These are phyloP conservation scores for Alternaria arbusti DNA, from an alignment of 2,329 filamentous ascomycete genomes.

Conservation along the genomic window DNA sequence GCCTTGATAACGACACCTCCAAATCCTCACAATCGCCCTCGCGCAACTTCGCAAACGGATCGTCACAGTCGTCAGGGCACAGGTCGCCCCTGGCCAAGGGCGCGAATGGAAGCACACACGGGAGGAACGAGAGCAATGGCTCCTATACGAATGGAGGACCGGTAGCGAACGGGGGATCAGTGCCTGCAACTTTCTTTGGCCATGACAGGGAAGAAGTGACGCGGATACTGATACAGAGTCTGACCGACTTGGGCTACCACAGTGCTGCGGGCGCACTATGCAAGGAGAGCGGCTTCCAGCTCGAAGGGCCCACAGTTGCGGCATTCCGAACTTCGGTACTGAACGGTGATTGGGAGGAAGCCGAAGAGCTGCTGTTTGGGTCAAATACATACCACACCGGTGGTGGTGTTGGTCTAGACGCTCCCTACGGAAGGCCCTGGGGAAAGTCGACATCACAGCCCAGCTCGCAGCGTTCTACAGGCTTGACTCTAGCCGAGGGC, in stretches of 20 bases:
- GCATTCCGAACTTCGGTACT: conserved; percentile 83
- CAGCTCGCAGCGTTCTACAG: conserved; percentile 51
- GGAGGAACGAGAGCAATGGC: conserved; percentile 52
- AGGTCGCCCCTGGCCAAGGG: conserved; percentile 44
- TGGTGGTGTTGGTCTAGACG: conserved; percentile 49
- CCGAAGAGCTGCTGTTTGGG: conserved; percentile 80
- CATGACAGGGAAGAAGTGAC: conserved; percentile 94
- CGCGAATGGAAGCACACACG: conserved; percentile 51
- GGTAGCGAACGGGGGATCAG: conserved; percentile 36
- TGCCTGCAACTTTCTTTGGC: conserved; percentile 70
- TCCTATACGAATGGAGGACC: conserved; percentile 51
- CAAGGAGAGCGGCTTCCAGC: conserved; percentile 81
- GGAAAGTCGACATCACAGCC: conserved; percentile 35
- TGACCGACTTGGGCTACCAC: conserved; percentile 87
- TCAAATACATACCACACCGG: conserved; percentile 53
- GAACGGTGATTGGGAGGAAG: conserved; percentile 79
- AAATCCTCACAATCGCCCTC: conserved; percentile 46
- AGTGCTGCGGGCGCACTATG: conserved; percentile 76
- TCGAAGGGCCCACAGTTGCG: conserved; percentile 87
- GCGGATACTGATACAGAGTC: conserved; percentile 86
- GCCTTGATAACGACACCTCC: conserved; percentile 52
- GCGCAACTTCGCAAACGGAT: conserved; percentile 49
- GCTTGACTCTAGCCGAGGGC: conserved; percentile 75
- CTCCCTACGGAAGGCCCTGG: conserved; percentile 43
- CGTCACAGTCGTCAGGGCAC: conserved; percentile 43